Base-by-base conservation (phyloP, 1,139 yeast species). In the Debaryomycetaceae sp. region DNA sequence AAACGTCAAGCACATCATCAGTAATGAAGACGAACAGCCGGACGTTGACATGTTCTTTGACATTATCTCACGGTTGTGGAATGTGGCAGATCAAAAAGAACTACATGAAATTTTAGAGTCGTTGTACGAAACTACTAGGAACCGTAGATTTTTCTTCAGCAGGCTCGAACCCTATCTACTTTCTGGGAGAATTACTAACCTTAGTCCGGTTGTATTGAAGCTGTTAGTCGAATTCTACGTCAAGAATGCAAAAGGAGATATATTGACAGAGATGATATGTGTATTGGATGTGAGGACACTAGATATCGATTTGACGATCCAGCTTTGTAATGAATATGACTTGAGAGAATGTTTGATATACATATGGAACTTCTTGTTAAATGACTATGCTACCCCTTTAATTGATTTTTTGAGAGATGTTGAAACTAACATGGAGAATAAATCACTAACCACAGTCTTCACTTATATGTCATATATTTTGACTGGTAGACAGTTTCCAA, bases 401-500 rank as follows among this genome's bases (percentile, higher is more conserved):
- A 57, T 74, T 30, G 87, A 83, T 9, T 81, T 83, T 37, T 55
- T 85, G 13, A 56, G 60, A 1, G 71, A 69, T 22, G 66, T 81
- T 14, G 40, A 46, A 6, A 46, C 51, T 11, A 51, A 46, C 5
- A 7, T 23, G 14, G 42, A 47, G 6, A 39, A 47, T 24, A 55
- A 58, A 2, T 65, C 66, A 24, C 50, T 59, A 22, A 45, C 49
- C 6, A 74, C 71, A 49, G 78, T 81, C 0, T 87, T 70, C 52
- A 70, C 83, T 0, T 90, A 85, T 58, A 60, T 90, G 52, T 73
- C 90, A 0, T 84, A 80, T 54, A 68, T 83, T n/a, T 65, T 88
- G 38, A 83, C 90, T 0, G 95, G 96, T 1, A 67, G 90, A 41
- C 84, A 84, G 47, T 90, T 83, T 58, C 97, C 97, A 0, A 82